These are phyloP conservation scores for Colletotrichum echinochloae DNA, from an alignment of 2,329 filamentous ascomycete genomes.

Conservation along the genomic window DNA sequence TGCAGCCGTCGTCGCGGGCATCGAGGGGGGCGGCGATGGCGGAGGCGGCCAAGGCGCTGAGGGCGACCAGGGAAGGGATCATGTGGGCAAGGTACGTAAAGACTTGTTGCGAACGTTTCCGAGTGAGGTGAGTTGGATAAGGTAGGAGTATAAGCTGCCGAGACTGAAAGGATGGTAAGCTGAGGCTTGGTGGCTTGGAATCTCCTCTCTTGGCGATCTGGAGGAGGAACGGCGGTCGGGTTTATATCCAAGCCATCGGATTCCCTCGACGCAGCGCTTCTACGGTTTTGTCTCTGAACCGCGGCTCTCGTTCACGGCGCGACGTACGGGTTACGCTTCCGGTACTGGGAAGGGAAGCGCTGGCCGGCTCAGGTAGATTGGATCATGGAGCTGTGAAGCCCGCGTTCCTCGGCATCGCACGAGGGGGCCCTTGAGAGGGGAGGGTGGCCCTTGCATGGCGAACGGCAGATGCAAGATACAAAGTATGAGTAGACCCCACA, in stretches of 20 bases:
- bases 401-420: not conserved
- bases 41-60: slow-evolving; percentile 47
- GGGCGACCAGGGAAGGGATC: slow-evolving; percentile 43
- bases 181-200: slow-evolving; percentile 34
- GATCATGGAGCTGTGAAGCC: slow-evolving; percentile 7
- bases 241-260: slow-evolving; percentile 38
- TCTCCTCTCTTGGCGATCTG: slow-evolving; percentile 33
- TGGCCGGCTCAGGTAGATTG: slow-evolving; percentile 31
- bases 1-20: slow-evolving; percentile 55
- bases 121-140: not conserved
- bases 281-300: slow-evolving; percentile 2
- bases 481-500: too few species aligned
- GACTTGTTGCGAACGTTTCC: too few species aligned
- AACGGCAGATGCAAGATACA: too few species aligned
- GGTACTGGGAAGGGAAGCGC: slow-evolving; percentile 26
- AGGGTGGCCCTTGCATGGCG: too few species aligned
- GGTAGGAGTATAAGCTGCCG: not conserved
- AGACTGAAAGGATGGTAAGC: slow-evolving; percentile 36
- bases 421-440: too few species aligned
- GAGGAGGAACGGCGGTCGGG: slow-evolving; percentile 26
- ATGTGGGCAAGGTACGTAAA: slow-evolving; percentile 19
- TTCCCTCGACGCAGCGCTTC: slow-evolving; percentile 33
- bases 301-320: slow-evolving; percentile 1
- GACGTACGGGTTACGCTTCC: not conserved
- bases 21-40: slow-evolving; percentile 42